Conservation (phyloP, 2,329 filamentous ascomycete species). For the Phaeomoniella chlamydospora region DNA sequence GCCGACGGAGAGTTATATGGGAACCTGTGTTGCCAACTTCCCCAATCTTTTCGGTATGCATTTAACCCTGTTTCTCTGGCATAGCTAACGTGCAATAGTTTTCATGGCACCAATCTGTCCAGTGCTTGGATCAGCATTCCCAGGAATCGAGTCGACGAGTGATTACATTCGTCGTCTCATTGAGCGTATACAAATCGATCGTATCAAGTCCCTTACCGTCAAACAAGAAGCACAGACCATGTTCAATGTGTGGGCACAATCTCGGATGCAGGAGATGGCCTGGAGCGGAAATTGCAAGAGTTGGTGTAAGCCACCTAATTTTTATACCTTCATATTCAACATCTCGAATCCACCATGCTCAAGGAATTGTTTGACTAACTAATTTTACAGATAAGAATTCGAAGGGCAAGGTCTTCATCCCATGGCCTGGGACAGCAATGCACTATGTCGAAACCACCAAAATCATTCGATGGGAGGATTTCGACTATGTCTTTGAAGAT, state of each 20-base stretch:
- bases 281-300: slow-evolving; percentile 30
- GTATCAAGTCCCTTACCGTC: slow-evolving; percentile 24
- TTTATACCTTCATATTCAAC: not conserved
- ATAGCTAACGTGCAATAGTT: too few relatives aligned
- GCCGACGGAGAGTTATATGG: slow-evolving; percentile 13
- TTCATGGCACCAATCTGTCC: slow-evolving; percentile 20
- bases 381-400: slow-evolving; percentile 23
- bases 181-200: slow-evolving; percentile 24
- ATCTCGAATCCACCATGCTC: not conserved
- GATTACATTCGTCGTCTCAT: slow-evolving; percentile 24
- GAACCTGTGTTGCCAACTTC: slow-evolving; percentile 14
- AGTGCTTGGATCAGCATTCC: slow-evolving; percentile 28
- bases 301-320: slow-evolving; percentile 27
- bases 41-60: slow-evolving; percentile 12
- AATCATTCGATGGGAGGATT: slow-evolving; percentile 28
- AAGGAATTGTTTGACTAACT: not conserved
- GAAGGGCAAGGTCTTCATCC: slow-evolving; percentile 29
- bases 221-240: slow-evolving; percentile 15
- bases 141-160: slow-evolving; percentile 24
- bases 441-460: slow-evolving; percentile 31
- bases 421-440: slow-evolving; percentile 36
- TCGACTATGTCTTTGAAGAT: too few relatives aligned
- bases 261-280: slow-evolving; percentile 34
- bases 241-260: slow-evolving; percentile 25
- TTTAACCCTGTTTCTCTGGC: not conserved